These are phyloP conservation scores for Pascua guehoae DNA, from an alignment of 1,284 basidiomycete species.

Conservation along the genomic window DNA sequence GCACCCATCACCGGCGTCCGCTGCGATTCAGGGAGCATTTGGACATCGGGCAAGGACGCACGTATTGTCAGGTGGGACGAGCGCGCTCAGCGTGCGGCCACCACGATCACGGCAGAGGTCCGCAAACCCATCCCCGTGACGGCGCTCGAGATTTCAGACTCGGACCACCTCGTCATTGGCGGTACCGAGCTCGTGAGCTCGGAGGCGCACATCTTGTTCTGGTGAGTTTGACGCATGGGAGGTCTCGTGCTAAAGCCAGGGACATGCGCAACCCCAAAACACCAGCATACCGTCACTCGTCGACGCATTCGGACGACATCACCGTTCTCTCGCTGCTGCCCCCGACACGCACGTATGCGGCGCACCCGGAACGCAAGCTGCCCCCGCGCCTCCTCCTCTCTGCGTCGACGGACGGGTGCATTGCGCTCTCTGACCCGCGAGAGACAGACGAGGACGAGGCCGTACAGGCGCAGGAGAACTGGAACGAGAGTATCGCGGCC, in stretches of 20 bases:
- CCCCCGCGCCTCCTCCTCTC: conserved; percentile 49
- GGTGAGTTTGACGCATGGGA: conserved; percentile 26
- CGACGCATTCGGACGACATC: conserved; percentile 55
- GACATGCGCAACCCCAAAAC: conserved; percentile 44
- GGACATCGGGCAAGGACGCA: conserved; percentile 43
- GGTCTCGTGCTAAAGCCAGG: conserved; percentile 25
- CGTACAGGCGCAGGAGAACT: conserved; percentile 47
- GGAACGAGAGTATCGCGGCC: conserved; percentile 45
- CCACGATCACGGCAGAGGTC: conserved; percentile 43
- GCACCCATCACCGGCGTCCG: conserved; percentile 31
- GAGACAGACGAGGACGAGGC: conserved; percentile 54
- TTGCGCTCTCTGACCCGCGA: conserved; percentile 48
- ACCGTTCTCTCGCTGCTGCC: conserved; percentile 52
- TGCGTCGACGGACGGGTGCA: conserved; percentile 51
- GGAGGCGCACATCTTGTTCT: conserved; percentile 52
- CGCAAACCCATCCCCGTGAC: conserved; percentile 45
- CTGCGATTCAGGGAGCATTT: conserved; percentile 33
- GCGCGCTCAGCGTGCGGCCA: conserved; percentile 31
- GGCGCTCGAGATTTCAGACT: conserved; percentile 37
- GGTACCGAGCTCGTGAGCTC: conserved; percentile 51
- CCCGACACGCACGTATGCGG: conserved; percentile 32
- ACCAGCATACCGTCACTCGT: conserved; percentile 49
- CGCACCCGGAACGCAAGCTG: conserved; percentile 16
- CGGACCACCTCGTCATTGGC: conserved; percentile 49
- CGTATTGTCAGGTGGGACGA: conserved; percentile 47